A percentile compares a stretch with the other conserved stretches of the same genome.
phyloP scores from a whole-genome alignment of 257 asterid genomes.

The Nicotiana knightiana region DNA sequence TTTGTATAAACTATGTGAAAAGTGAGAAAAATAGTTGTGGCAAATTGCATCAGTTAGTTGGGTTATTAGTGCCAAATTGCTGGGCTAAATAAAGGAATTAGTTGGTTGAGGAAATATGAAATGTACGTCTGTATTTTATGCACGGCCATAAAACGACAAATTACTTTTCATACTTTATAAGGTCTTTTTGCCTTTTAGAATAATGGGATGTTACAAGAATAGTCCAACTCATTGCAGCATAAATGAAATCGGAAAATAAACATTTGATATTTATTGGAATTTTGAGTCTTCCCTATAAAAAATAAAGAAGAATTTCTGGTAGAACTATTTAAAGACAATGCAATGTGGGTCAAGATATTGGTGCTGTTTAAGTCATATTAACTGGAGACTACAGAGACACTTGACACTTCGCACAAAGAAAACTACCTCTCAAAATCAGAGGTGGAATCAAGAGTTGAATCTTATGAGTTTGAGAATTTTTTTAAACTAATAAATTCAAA shows the following conservation, averaged over 20 bases:
- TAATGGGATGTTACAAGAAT: neutral
- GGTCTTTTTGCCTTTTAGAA: neutral
- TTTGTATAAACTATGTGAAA: neutral
- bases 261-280: neutral
- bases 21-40: neutral
- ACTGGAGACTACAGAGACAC: neutral
- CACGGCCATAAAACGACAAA: constrained; percentile 1
- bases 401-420: neutral
- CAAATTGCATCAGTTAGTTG: neutral
- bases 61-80: neutral
- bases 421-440: neutral
- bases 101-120: neutral
- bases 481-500: too few relatives aligned
- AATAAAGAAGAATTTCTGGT: neutral
- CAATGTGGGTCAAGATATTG: neutral
- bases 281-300: neutral
- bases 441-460: too few relatives aligned
- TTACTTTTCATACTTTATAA: neutral
- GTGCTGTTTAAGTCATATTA: neutral
- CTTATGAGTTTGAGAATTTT: too few relatives aligned
- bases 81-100: neutral
- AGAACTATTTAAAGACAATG: neutral
- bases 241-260: neutral
- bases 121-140: neutral
- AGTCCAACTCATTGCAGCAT: neutral